Evolutionary conservation across 208 protist species (phyloP).

Genomic region (Histomonas meleagridis): DNA sequence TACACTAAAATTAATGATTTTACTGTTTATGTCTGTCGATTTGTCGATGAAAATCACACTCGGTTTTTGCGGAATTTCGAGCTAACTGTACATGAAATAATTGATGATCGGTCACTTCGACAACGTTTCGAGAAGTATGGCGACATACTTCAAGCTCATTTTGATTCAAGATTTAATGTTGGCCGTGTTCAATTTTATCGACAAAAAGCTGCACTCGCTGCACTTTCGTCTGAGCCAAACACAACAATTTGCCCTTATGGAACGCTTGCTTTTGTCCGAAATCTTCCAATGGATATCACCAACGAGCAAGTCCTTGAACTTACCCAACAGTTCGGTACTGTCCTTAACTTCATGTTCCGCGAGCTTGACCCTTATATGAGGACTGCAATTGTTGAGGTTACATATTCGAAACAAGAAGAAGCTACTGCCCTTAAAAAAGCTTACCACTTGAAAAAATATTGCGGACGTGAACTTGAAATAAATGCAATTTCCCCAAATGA

Average conservation of each 20-base stretch:
- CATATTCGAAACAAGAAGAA: neutral
- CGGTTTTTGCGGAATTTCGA: neutral
- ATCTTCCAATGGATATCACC: neutral
- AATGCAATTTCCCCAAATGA: neutral
- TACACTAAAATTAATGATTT: neutral
- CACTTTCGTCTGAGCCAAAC: neutral
- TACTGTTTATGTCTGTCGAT: neutral
- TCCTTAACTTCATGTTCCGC: neutral
- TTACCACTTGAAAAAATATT: neutral
- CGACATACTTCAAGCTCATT: neutral
- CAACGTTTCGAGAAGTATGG: neutral
- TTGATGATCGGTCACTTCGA: neutral
- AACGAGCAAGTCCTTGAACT: neutral
- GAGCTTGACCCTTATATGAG: neutral
- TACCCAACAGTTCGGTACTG: neutral
- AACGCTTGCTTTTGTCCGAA: neutral
- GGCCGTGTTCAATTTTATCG: neutral
- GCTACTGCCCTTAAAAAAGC: neutral
- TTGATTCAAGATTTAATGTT: neutral
- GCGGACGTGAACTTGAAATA: neutral
- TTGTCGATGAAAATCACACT: neutral
- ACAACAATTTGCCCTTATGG: neutral
- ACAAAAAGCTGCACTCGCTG: neutral
- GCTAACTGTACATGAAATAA: neutral
- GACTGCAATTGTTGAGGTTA: neutral